Evolutionary conservation across 2,329 filamentous ascomycete species (phyloP).

Genomic region (Calonectria ilicicola): DNA sequence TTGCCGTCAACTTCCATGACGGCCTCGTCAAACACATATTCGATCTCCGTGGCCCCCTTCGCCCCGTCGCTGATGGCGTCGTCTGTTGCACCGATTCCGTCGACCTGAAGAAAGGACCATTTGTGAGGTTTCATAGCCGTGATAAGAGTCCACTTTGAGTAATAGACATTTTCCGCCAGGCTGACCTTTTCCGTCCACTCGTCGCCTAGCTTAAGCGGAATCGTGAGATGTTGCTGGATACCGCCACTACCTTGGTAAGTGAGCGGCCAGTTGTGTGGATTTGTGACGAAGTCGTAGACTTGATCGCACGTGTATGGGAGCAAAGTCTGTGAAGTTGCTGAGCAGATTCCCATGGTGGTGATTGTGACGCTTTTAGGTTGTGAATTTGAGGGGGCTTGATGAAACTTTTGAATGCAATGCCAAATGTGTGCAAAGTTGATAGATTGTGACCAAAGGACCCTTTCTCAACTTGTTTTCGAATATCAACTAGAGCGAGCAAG

Average conservation of each 20-base stretch:
- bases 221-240: neutral
- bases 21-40: conserved; percentile 1
- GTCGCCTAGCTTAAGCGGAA: conserved; percentile 1
- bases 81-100: conserved; percentile 6
- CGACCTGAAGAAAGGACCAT: conserved; percentile 1
- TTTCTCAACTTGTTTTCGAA: no score
- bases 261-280: conserved; percentile 12
- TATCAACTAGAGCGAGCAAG: no score
- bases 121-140: neutral
- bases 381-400: no score
- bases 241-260: conserved; percentile 12
- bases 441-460: no score
- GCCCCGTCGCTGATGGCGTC: neutral
- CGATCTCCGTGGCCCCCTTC: neutral
- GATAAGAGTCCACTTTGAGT: neutral
- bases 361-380: neutral
- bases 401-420: no score
- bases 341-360: neutral
- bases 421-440: no score
- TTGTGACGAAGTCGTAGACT: conserved; percentile 12
- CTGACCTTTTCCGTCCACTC: conserved; percentile 10
- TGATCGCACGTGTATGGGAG: conserved; percentile 10
- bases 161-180: conserved; percentile 4
- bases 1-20: neutral
- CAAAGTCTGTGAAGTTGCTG: neutral